These are phyloP conservation scores for Massariosphaeria phaeospora DNA, from an alignment of 495 filamentous ascomycete genomes.

Conservation along the genomic window DNA sequence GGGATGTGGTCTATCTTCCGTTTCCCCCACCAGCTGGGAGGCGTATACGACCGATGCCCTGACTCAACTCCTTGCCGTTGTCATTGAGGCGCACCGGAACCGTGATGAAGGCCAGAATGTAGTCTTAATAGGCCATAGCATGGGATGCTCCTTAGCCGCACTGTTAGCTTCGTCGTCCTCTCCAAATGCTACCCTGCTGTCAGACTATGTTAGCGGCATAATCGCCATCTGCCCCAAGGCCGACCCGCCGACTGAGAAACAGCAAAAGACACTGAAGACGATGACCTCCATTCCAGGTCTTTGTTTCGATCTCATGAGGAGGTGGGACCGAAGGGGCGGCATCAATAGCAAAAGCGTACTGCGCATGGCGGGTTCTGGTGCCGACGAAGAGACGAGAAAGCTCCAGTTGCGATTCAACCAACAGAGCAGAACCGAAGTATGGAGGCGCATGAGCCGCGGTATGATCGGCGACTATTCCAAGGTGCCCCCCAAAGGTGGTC, in stretches of 20 bases:
- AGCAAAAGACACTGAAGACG: conserved; percentile 39
- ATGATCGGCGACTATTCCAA: conserved; percentile 53
- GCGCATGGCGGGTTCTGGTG: conserved; percentile 70
- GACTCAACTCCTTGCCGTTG: conserved; percentile 62
- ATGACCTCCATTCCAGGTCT: conserved; percentile 56
- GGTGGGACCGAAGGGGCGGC: conserved; percentile 79
- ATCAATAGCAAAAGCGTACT: conserved; percentile 68
- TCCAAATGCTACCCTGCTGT: conserved; percentile 45
- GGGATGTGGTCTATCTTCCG: conserved; percentile 76
- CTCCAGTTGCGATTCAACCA: conserved; percentile 79
- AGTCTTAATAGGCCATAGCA: conserved; percentile 79
- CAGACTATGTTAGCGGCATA: conserved; percentile 65
- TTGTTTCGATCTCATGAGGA: conserved; percentile 71
- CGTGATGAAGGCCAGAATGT: conserved; percentile 64
- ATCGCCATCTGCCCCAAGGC: conserved; percentile 76
- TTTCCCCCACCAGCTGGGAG: conserved; percentile 64
- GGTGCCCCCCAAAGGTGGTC: conserved; percentile 52
- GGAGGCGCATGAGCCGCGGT: conserved; percentile 78
- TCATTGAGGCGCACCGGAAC: conserved; percentile 68
- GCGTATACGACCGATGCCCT: conserved; percentile 76
- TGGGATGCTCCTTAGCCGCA: conserved; percentile 76
- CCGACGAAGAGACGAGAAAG: conserved; percentile 67
- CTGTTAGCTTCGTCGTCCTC: conserved; percentile 63
- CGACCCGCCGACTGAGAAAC: conserved; percentile 53
- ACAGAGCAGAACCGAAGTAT: conserved; percentile 75